phyloP scores from a whole-genome alignment of 2,329 filamentous ascomycete species.

The Pestalotiopsis sp. region DNA sequence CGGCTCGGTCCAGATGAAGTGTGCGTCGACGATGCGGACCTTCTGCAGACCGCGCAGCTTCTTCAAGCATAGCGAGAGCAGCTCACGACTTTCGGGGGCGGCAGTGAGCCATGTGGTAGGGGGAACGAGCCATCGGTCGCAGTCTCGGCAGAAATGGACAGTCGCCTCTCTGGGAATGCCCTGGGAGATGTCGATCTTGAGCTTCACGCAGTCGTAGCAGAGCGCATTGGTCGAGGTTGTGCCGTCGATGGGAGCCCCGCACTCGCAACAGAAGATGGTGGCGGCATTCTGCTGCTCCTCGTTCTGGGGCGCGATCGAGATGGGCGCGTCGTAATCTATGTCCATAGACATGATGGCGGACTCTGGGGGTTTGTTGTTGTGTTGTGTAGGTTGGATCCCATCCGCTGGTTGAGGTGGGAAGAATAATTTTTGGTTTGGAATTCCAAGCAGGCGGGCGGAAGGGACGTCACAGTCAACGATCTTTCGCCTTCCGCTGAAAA shows the following conservation, averaged over 20 bases:
- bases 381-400: not conserved
- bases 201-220: constrained; percentile 94
- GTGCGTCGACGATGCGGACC: constrained; percentile 92
- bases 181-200: constrained; percentile 89
- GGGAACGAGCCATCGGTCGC: constrained; percentile 89
- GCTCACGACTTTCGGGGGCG: constrained; percentile 83
- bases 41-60: constrained; percentile 86
- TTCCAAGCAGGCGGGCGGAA: not conserved
- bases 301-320: constrained; percentile 10
- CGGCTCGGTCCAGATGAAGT: constrained; percentile 97
- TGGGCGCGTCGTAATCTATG: constrained; percentile 9
- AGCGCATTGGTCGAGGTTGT: constrained; percentile 83
- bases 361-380: not conserved
- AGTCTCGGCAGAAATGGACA: constrained; percentile 90
- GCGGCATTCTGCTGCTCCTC: constrained; percentile 3
- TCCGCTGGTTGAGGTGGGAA: not conserved
- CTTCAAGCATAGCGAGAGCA: constrained; percentile 87
- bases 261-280: constrained; percentile 94
- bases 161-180: constrained; percentile 90
- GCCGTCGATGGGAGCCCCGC: constrained; percentile 92
- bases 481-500: not conserved
- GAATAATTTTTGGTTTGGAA: not conserved
- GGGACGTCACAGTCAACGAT: constrained; percentile 7
- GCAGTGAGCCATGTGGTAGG: constrained; percentile 87
- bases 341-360: constrained; percentile 9